Conservation (phyloP, 176 grass and related monocot genomes). For the Thalia dealbata region DNA sequence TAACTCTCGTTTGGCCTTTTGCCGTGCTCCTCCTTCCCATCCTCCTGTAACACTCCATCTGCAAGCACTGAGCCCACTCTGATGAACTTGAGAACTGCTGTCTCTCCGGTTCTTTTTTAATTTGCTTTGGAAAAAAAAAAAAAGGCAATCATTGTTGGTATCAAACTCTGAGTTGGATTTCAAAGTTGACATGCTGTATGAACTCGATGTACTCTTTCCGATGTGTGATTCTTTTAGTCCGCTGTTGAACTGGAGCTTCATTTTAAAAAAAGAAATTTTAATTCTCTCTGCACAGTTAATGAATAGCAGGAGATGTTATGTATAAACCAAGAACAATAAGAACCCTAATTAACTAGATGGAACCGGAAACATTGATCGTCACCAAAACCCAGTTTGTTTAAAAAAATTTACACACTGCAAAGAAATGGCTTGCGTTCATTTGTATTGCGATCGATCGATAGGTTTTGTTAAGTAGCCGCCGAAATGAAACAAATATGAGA, state of each 20-base stretch:
- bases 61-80: neutral
- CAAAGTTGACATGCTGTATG: conserved; percentile 7
- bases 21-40: conserved; percentile 1
- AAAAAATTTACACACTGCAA: neutral
- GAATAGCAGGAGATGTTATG: neutral
- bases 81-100: neutral
- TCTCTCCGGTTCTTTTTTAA: neutral
- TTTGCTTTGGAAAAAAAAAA: too few relatives aligned
- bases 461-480: neutral
- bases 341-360: neutral
- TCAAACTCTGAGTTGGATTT: neutral
- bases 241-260: neutral
- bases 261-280: too few relatives aligned
- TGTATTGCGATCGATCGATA: neutral
- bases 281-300: too few relatives aligned
- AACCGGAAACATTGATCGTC: too few relatives aligned
- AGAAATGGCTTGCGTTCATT: conserved; percentile 5
- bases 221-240: neutral
- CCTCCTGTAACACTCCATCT: too few relatives aligned
- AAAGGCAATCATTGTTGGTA: conserved; percentile 7
- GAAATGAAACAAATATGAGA: neutral
- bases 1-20: conserved; percentile 5
- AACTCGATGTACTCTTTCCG: neutral
- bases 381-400: neutral
- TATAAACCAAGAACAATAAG: neutral